Percentiles rank a stretch among this genome's conserved stretches.
Conservation (phyloP, 805 yeast species). For the Soucietia sequanensis region DNA sequence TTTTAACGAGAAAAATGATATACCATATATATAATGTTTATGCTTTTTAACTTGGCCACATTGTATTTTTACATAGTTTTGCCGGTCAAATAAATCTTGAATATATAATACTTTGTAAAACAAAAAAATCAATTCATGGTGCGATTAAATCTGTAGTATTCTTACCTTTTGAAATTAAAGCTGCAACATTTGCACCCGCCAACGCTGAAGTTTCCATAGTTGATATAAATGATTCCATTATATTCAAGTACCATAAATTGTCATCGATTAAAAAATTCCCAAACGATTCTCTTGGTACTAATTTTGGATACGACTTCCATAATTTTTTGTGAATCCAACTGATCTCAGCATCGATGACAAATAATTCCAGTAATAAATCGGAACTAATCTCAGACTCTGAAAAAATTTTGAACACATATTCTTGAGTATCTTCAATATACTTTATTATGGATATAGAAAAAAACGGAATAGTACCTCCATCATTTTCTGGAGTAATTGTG, state of each 20-base stretch:
- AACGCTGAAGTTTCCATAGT: constrained; percentile 54
- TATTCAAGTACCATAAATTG: constrained; percentile 42
- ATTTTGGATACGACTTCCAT: constrained; percentile 47
- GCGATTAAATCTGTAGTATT: constrained; percentile 9
- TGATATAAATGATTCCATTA: constrained; percentile 46
- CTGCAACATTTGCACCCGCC: constrained; percentile 51
- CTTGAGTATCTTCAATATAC: constrained; percentile 19
- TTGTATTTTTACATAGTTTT: no score
- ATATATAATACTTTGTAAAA: not conserved
- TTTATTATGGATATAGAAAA: constrained; percentile 31
- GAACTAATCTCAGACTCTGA: constrained; percentile 18
- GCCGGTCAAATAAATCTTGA: not conserved
- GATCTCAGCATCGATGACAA: not conserved
- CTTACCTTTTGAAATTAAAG: constrained; percentile 28
- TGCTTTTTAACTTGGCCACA: no score
- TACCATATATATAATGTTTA: no score
- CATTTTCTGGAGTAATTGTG: constrained; percentile 6
- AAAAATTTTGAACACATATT: constrained; percentile 45
- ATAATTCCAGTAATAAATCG: not conserved
- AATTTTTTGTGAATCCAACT: constrained; percentile 23
- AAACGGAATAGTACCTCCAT: constrained; percentile 19
- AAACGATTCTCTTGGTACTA: constrained; percentile 26
- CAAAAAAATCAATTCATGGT: not conserved
- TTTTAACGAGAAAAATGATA: no score
- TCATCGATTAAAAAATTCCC: constrained; percentile 25